phyloP scores from a whole-genome alignment of 2,329 filamentous ascomycete genomes.

The Colletotrichum liriopes region DNA sequence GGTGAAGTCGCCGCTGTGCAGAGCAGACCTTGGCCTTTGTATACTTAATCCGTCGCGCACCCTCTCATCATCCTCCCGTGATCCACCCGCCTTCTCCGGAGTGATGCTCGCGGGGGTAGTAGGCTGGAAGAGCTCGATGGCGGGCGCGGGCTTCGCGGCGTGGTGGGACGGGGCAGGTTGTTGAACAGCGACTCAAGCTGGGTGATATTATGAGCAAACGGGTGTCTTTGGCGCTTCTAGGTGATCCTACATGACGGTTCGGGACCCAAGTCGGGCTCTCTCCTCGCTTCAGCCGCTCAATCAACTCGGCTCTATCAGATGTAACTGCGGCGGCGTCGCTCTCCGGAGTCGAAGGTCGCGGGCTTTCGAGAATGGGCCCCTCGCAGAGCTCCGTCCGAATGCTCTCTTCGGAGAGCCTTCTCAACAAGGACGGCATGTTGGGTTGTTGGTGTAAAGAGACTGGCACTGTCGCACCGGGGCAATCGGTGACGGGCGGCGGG shows the following conservation, averaged over 20 bases:
- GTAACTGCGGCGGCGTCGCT: constrained; percentile 52
- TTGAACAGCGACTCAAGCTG: constrained; percentile 57
- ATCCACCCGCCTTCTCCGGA: constrained; percentile 57
- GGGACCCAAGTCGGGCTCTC: constrained; percentile 83
- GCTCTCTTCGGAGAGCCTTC: constrained; percentile 71
- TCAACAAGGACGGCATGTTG: constrained; percentile 45
- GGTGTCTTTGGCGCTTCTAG: constrained; percentile 12
- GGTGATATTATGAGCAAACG: constrained; percentile 22
- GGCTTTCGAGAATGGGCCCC: constrained; percentile 66
- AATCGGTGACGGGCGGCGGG: constrained; percentile 45
- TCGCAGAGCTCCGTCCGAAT: constrained; percentile 75
- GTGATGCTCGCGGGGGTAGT: constrained; percentile 65
- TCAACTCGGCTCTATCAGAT: constrained; percentile 82
- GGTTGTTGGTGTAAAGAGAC: constrained; percentile 3
- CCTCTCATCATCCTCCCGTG: constrained; percentile 56
- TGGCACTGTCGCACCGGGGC: constrained; percentile 6
- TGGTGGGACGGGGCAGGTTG: constrained; percentile 52
- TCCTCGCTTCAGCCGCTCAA: constrained; percentile 85
- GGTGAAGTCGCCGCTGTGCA: constrained; percentile 79
- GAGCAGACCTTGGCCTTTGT: constrained; percentile 84
- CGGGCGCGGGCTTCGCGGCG: constrained; percentile 55
- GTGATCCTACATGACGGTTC: constrained; percentile 70
- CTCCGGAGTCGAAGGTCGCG: constrained; percentile 51
- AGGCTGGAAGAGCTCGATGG: constrained; percentile 58
- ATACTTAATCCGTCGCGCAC: constrained; percentile 75